Evolutionary conservation across 306 rosid genomes (phyloP).

Genomic region (Cicer judaicum): DNA sequence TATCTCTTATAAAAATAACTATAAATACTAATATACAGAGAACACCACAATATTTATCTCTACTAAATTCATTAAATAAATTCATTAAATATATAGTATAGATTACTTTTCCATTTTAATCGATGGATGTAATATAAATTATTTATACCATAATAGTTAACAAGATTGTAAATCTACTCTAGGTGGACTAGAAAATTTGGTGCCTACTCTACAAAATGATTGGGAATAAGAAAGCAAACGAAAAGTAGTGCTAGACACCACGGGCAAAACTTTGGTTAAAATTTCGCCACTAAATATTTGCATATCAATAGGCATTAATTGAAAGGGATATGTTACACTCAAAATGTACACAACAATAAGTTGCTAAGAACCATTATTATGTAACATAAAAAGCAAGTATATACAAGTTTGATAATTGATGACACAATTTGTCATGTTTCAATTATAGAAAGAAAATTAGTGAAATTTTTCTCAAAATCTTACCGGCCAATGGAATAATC

Average conservation of each 20-base stretch:
- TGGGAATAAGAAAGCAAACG: conserved; percentile 28
- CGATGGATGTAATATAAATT: neutral
- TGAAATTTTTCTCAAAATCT: neutral
- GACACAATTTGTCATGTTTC: conserved; percentile 8
- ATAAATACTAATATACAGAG: too few species aligned
- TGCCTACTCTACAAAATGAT: conserved; percentile 35
- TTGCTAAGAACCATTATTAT: neutral
- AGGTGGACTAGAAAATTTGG: conserved; percentile 16
- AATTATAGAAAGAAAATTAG: neutral
- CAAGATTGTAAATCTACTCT: conserved; percentile 26
- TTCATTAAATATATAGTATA: neutral
- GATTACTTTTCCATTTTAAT: too few species aligned
- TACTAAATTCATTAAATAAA: neutral
- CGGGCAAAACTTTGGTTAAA: conserved; percentile 36
- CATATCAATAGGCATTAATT: neutral
- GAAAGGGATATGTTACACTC: conserved; percentile 7
- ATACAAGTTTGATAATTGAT: neutral
- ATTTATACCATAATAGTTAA: neutral
- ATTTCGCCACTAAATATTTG: conserved; percentile 19
- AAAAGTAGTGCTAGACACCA: neutral
- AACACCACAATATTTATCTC: neutral
- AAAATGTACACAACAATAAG: neutral
- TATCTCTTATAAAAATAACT: too few species aligned
- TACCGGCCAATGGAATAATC: conserved; percentile 52
- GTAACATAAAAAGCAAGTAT: neutral